Evolutionary conservation across 352 stramenopile genomes (phyloP), one percentile per base, ranked within the genome.

Genomic region (Achlya hypogyna): DNA sequence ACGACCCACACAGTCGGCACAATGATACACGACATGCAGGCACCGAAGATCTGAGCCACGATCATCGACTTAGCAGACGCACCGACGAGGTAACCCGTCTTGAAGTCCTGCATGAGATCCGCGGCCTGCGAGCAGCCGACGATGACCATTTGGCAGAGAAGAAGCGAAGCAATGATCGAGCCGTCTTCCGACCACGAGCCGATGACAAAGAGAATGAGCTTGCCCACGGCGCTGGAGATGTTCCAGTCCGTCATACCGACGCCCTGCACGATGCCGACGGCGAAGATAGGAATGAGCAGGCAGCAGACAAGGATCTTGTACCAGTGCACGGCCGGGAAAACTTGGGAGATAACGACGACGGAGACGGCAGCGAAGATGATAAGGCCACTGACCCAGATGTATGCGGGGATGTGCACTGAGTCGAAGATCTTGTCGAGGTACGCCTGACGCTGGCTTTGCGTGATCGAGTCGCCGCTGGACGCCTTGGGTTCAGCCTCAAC

Each of bases 181-280:
- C 53, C 53, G 5, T 62, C 53, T 16, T 62, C 16, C 16, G 53
- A 47, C 53, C 53, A 62, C n/a, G 16, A 22, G 23, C 53, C 53
- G 28, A 62, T 62, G 53, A 62, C 28, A 27, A 62, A 62, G 53
- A 62, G 31, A 20, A 62, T 62, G 29, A 62, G 34, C 53, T 62
- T 62, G 25, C 53, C 53, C 28, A 62, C 53, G 53, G 53, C 53
- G 34, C 53, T 62, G 1, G 53, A 62, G 4, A 62, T 62, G 53
- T 62, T 62, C 53, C 53, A 62, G 29, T 62, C 53, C n/a, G 53
- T 62, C 53, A 62, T 62, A 27, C 53, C 53, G 29, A 62, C 53
- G n/a, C 53, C 53, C 35, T 45, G 29, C 16, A 62, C 6, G 53
- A 62, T 62, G 10, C 53, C 53, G 34, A 62, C 45, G 29, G 53